Base-by-base conservation (phyloP, 75 land plant genomes). In the Cupressus sempervirens region DNA sequence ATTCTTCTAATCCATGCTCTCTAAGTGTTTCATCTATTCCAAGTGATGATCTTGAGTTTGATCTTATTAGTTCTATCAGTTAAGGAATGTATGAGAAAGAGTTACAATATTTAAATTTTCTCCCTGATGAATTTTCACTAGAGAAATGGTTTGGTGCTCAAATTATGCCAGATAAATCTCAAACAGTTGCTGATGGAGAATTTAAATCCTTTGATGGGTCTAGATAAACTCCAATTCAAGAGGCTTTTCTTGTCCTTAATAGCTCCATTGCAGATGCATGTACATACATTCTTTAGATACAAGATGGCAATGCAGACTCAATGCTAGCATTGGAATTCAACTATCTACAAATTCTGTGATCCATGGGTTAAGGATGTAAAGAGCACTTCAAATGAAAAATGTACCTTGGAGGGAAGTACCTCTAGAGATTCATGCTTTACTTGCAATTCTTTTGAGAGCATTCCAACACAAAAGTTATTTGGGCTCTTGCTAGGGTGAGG, bases 141-240 rank as follows among this genome's bases (percentile, higher is more conserved):
- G 30, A 43, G 29, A 79, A 79, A 26, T 20, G 14, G 48, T 26
- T 43, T 0, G 20, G 23, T 1, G 23, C 12, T 79, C 26, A 11
- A 3, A 11, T 32, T 26, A 10, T 23, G 1, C 81, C 50, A 45
- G 12, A 79, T 14, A 79, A 11, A 41, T 79, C 48, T 8, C 11
- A 79, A 79, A 26, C 32, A 0, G 11, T n/a, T 10, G 40, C 12
- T 79, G n/a, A 36, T 45, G 46, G 10, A 41, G 50, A 48, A 45
- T 79, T 79, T 79, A 30, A 45, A 11, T 29, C 81, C 30, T 79
- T 79, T 45, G 81, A 79, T 79, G 81, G 50, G 29, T 79, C 81
- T 14, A 79, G 43, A 48, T 79, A 26, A 30, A 79, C 26, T 79
- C 50, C 81, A 45, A 79, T 79, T 23, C 26, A 79, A 79, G 50